Base-by-base conservation (phyloP, 495 filamentous ascomycete genomes). In the Penicillium tannophilum region DNA sequence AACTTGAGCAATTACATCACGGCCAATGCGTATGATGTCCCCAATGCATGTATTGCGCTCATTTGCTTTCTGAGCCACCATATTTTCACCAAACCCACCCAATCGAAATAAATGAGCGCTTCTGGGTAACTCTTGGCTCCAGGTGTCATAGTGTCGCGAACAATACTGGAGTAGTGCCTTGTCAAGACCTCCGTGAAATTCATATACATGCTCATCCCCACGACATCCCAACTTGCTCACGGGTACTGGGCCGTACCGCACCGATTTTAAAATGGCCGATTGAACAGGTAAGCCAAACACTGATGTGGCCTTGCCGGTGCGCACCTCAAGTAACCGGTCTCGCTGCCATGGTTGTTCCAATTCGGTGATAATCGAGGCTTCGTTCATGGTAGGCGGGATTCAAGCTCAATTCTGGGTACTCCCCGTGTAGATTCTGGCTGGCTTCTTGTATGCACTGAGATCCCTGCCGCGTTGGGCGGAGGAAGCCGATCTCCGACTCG, bases 31-130 rank as follows among this genome's bases (percentile, higher is more conserved):
- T n/a, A 57, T 30, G n/a, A 53, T 16, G 24, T 61, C 59, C 0
- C 59, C 54, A 26, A 61, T 56, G 54, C 59, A 61, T 11, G 44
- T 57, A 31, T 61, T 57, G 20, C 54, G 30, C 54, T 61, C 54
- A 19, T 61, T 53, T 31, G 44, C 39, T 31, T 19, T 26, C 14
- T 36, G 20, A 4, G 54, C 43, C 2, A 57, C 59, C 16, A 61
- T 10, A 30, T 57, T 57, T 26, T 61, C 47, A 26, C 59, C 59
- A 42, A 57, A 61, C 4, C 48, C 54, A 19, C 54, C 59, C 17
- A 36, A 7, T 24, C 4, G 41, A 44, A 48, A 57, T 31, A 7
- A 30, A 7, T 28, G 41, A 49, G 4, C 23, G 36, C 19, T 61
- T 1, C 24, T 48, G 28, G 54, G 54, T 14, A 61, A n/a, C 17